Evolutionary conservation across 257 asterid genomes (phyloP).

Genomic region (Nicotiana tomentosiformis): DNA sequence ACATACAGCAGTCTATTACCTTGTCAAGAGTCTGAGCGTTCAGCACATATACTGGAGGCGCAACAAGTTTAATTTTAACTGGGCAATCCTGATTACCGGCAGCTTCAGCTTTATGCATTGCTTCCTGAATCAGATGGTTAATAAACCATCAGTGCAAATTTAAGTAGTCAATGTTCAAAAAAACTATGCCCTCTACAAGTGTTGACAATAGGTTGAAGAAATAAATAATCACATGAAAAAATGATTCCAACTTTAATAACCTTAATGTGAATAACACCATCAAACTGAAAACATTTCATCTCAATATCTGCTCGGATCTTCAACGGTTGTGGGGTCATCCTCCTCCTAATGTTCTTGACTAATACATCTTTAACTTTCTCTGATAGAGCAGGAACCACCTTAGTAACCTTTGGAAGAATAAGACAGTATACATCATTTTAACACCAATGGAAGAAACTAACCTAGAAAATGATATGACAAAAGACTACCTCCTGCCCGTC

Average conservation of each 20-base stretch:
- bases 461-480: background rate
- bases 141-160: background rate
- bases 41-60: constrained; percentile 87
- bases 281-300: constrained; percentile 92
- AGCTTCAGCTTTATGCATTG: constrained; percentile 98
- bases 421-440: background rate
- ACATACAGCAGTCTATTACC: constrained; percentile 29
- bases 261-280: constrained; percentile 96
- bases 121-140: constrained; percentile 38
- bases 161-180: background rate
- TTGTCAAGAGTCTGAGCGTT: constrained; percentile 87
- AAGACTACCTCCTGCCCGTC: constrained; percentile 72
- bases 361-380: constrained; percentile 79
- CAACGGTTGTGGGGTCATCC: constrained; percentile 92
- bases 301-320: constrained; percentile 89
- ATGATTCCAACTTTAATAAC: constrained; percentile 21
- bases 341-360: constrained; percentile 80
- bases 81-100: constrained; percentile 91
- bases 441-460: background rate
- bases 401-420: constrained; percentile 46
- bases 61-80: constrained; percentile 85
- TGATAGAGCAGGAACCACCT: constrained; percentile 57
- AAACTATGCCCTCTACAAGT: background rate
- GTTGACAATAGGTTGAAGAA: background rate
- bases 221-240: background rate